Evolutionary conservation across 345 rosid genomes (phyloP).

Genomic region (Abelmoschus esculentus): DNA sequence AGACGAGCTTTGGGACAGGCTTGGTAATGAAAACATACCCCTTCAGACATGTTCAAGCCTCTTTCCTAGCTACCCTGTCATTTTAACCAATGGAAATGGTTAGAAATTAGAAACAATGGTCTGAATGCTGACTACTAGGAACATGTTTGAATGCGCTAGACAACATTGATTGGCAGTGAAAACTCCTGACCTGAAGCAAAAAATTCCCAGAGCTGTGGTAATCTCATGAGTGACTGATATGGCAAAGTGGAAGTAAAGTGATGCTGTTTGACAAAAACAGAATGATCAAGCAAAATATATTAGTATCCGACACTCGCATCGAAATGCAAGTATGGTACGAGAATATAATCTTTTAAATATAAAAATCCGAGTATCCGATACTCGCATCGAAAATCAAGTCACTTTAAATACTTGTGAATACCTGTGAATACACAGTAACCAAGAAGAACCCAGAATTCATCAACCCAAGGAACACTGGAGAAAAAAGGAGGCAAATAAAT

Average conservation of each 20-base stretch:
- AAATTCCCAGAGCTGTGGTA: constrained; percentile 83
- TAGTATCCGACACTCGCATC: neutral
- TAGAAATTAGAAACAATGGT: neutral
- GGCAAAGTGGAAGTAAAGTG: constrained; percentile 81
- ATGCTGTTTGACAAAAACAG: constrained; percentile 33
- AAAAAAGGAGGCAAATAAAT: constrained; percentile 11
- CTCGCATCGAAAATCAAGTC: neutral
- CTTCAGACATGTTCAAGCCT: constrained; percentile 45
- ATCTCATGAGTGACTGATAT: constrained; percentile 91
- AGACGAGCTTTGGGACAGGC: too few relatives aligned
- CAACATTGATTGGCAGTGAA: neutral
- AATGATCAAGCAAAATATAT: constrained; percentile 13
- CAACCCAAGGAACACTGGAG: constrained; percentile 79
- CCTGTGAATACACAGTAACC: constrained; percentile 89
- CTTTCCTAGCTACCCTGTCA: constrained; percentile 88
- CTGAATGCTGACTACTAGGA: neutral
- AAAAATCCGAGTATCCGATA: too few relatives aligned
- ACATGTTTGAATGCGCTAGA: too few relatives aligned
- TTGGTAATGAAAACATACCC: neutral
- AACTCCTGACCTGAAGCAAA: constrained; percentile 79
- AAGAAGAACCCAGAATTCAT: constrained; percentile 86
- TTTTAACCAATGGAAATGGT: neutral
- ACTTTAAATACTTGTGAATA: neutral
- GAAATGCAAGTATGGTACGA: too few relatives aligned
- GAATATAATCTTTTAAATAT: too few relatives aligned